Evolutionary conservation across 2,329 filamentous ascomycete genomes (phyloP).

Genomic region (Penicillium sp.): DNA sequence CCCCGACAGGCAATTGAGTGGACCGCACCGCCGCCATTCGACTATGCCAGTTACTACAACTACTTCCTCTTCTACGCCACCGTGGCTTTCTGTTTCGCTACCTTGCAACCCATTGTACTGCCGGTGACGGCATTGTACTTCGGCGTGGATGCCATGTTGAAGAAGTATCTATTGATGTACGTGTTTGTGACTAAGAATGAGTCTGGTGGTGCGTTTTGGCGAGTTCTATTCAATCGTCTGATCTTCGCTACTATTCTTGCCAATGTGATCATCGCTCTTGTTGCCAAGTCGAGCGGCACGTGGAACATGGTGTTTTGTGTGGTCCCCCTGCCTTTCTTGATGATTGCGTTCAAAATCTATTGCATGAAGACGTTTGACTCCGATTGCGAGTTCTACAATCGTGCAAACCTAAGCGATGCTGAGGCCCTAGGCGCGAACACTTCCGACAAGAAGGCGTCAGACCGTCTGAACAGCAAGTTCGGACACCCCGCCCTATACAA

Average conservation of each 20-base stretch:
- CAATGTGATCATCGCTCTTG: slow-evolving; percentile 73
- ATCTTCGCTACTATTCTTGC: slow-evolving; percentile 76
- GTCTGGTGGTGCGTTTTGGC: slow-evolving; percentile 90
- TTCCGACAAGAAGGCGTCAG: slow-evolving; percentile 45
- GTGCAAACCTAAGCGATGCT: slow-evolving; percentile 55
- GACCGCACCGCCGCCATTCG: slow-evolving; percentile 87
- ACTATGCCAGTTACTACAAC: slow-evolving; percentile 97
- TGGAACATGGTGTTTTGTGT: slow-evolving; percentile 66
- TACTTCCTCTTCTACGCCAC: slow-evolving; percentile 95
- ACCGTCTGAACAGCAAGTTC: slow-evolving; percentile 73
- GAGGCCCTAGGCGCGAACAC: slow-evolving; percentile 43
- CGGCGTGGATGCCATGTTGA: slow-evolving; percentile 77
- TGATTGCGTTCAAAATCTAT: slow-evolving; percentile 83
- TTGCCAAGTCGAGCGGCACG: slow-evolving; percentile 68
- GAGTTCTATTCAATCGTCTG: slow-evolving; percentile 87
- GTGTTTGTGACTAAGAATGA: slow-evolving; percentile 97
- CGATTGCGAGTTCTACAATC: slow-evolving; percentile 77
- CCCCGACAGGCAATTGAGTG: slow-evolving; percentile 88
- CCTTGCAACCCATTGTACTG: slow-evolving; percentile 82
- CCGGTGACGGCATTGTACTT: slow-evolving; percentile 89
- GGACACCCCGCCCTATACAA: slow-evolving; percentile 89
- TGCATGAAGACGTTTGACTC: slow-evolving; percentile 74
- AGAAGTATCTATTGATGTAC: slow-evolving; percentile 93
- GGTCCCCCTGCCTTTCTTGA: slow-evolving; percentile 71
- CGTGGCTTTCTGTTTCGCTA: slow-evolving; percentile 78